These are phyloP conservation scores for Oropetium thomaeum DNA, from an alignment of 176 grass and related monocot genomes.

Conservation along the genomic window DNA sequence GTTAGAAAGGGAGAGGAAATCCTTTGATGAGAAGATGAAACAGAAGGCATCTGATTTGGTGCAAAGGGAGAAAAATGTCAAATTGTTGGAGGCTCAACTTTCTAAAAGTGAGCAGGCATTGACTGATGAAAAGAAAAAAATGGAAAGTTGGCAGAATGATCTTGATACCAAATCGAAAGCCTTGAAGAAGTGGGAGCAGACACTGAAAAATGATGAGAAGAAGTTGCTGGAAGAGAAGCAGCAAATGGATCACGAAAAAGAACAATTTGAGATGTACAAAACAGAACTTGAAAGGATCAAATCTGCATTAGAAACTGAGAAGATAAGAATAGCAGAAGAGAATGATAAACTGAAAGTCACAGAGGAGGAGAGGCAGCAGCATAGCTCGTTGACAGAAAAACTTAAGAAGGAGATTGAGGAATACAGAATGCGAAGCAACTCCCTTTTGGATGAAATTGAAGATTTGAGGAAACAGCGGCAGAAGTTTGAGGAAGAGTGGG, in stretches of 20 bases:
- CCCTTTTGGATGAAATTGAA: constrained; percentile 62
- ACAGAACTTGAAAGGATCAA: constrained; percentile 59
- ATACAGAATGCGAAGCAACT: constrained; percentile 72
- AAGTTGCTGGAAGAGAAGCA: constrained; percentile 65
- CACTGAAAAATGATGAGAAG: constrained; percentile 52
- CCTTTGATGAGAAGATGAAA: constrained; percentile 60
- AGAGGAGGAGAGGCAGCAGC: constrained; percentile 72
- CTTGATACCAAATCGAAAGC: constrained; percentile 68
- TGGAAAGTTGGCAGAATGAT: constrained; percentile 68
- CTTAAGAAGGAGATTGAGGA: constrained; percentile 95
- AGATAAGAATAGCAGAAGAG: constrained; percentile 68
- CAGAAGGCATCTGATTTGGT: constrained; percentile 47
- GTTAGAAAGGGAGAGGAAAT: constrained; percentile 57
- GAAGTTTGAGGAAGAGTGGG: constrained; percentile 97
- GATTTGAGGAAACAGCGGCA: constrained; percentile 74
- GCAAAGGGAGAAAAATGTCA: constrained; percentile 64
- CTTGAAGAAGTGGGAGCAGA: constrained; percentile 76
- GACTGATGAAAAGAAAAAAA: constrained; percentile 52
- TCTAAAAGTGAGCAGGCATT: constrained; percentile 54
- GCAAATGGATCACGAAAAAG: constrained; percentile 39
- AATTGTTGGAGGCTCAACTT: constrained; percentile 54
- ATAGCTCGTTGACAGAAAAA: constrained; percentile 42
- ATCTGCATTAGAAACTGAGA: constrained; percentile 57
- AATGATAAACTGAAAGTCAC: constrained; percentile 64
- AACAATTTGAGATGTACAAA: constrained; percentile 42